These are phyloP conservation scores for Chaetomium tenue DNA, from an alignment of 495 filamentous ascomycete species.

Conservation along the genomic window DNA sequence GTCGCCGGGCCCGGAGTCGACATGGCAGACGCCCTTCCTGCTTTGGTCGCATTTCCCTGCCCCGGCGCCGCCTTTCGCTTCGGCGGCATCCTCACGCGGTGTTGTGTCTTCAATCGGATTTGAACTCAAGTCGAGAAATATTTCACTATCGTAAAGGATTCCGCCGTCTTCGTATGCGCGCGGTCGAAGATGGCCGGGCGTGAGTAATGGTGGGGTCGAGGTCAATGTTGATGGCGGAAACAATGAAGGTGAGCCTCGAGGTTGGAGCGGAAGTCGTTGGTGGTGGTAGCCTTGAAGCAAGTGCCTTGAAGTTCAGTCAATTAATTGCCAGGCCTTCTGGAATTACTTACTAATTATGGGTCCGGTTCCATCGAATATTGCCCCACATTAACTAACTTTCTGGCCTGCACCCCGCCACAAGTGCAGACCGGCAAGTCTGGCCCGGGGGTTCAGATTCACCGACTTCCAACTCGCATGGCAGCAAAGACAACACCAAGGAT, in stretches of 20 bases:
- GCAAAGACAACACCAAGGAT: not conserved
- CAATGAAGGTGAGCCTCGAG: not conserved
- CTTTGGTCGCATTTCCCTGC: constrained; percentile 48
- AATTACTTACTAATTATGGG: constrained; percentile 13
- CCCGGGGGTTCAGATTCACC: not conserved
- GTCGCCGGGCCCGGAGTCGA: constrained; percentile 67
- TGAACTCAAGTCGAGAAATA: not conserved
- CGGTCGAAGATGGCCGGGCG: constrained; percentile 3
- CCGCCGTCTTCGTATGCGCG: not conserved
- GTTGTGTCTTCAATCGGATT: constrained; percentile 1
- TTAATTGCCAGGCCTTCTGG: not conserved
- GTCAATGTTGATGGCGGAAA: not conserved
- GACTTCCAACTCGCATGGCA: not conserved
- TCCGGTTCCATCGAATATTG: not conserved
- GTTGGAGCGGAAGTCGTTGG: not conserved
- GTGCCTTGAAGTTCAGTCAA: not conserved
- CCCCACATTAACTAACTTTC: not conserved
- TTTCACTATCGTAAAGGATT: not conserved
- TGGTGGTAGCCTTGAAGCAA: no score
- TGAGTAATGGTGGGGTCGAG: not conserved
- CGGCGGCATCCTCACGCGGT: constrained; percentile 57
- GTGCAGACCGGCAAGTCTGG: not conserved
- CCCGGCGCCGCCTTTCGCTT: constrained; percentile 74
- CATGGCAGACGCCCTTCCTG: constrained; percentile 59
- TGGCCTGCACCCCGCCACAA: not conserved